These are phyloP conservation scores for Gloeopeniophorella convolvens DNA, from an alignment of 768 basidiomycete species.

Conservation along the genomic window DNA sequence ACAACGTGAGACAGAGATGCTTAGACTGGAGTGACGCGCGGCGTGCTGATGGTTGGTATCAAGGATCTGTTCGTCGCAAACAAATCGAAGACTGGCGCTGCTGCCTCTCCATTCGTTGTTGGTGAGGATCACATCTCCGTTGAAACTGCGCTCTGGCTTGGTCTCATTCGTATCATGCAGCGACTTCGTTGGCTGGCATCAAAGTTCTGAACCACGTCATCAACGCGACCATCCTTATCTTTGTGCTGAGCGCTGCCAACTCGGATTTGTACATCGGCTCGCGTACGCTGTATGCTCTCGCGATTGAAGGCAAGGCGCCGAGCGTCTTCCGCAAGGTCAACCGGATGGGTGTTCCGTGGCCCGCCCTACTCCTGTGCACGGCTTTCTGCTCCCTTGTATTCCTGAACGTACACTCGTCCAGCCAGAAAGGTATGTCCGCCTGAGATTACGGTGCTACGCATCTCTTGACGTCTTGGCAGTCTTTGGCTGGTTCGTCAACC, in stretches of 20 bases:
- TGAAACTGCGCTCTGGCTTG: not conserved
- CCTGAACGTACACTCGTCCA: constrained; percentile 45
- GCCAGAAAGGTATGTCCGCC: constrained; percentile 39
- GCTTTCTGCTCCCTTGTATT: constrained; percentile 52
- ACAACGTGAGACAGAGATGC: constrained; percentile 33
- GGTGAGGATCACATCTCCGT: constrained; percentile 24
- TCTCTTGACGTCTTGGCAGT: constrained; percentile 14
- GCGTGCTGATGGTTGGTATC: not conserved
- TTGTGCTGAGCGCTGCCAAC: constrained; percentile 57
- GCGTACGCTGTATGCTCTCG: constrained; percentile 42
- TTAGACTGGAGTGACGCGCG: not conserved
- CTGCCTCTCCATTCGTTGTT: constrained; percentile 62
- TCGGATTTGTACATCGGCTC: constrained; percentile 53
- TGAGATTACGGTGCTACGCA: not conserved
- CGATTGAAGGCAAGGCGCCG: constrained; percentile 42
- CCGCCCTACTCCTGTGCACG: constrained; percentile 46
- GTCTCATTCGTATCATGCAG: constrained; percentile 16
- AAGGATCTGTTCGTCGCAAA: constrained; percentile 35
- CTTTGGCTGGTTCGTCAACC: constrained; percentile 35
- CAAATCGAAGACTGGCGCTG: constrained; percentile 38
- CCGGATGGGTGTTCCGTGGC: constrained; percentile 31
- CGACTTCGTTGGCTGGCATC: constrained; percentile 45
- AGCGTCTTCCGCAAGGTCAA: constrained; percentile 34
- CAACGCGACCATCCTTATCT: constrained; percentile 56
- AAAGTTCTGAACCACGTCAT: constrained; percentile 56